These are phyloP conservation scores for Fomitiporia mediterranea DNA, from an alignment of 1,284 basidiomycete genomes.

Conservation along the genomic window DNA sequence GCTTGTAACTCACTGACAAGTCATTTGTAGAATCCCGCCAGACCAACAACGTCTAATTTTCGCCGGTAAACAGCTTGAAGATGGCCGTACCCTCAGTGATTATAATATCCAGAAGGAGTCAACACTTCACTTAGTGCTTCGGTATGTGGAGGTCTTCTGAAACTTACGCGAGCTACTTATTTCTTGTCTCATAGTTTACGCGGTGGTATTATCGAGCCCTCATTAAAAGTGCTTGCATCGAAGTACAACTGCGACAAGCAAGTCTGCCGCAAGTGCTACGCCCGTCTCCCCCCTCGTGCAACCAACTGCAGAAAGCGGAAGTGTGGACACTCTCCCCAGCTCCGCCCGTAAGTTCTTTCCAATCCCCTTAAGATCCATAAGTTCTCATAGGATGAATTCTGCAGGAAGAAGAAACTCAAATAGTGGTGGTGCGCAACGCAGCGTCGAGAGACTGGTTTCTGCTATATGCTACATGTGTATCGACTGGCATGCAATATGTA, in stretches of 20 bases:
- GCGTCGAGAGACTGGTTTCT: neutral
- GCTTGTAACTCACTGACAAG: neutral
- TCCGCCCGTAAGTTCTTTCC: slow-evolving; percentile 69
- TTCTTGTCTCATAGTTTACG: slow-evolving; percentile 61
- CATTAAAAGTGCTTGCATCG: slow-evolving; percentile 91
- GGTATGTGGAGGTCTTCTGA: slow-evolving; percentile 43
- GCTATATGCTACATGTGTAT: slow-evolving; percentile 7
- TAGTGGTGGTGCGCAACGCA: slow-evolving; percentile 30
- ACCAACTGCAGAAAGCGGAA: slow-evolving; percentile 97
- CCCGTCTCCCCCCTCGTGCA: slow-evolving; percentile 96
- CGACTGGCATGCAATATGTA: slow-evolving; percentile 16
- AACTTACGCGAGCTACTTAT: neutral
- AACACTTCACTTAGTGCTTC: slow-evolving; percentile 95
- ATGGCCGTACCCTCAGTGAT: slow-evolving; percentile 90
- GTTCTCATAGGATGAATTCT: neutral
- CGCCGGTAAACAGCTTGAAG: slow-evolving; percentile 94
- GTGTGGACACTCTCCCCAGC: slow-evolving; percentile 92
- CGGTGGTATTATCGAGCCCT: slow-evolving; percentile 99
- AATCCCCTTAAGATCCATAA: neutral
- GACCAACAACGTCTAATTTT: slow-evolving; percentile 95
- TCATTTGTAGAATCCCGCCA: slow-evolving; percentile 67
- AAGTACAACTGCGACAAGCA: slow-evolving; percentile 99
- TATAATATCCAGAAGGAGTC: slow-evolving; percentile 99
- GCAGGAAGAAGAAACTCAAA: slow-evolving; percentile 94
- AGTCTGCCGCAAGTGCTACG: slow-evolving; percentile 99